Evolutionary conservation across 2,329 filamentous ascomycete species (phyloP).

Genomic region (Ascochyta rabiei): DNA sequence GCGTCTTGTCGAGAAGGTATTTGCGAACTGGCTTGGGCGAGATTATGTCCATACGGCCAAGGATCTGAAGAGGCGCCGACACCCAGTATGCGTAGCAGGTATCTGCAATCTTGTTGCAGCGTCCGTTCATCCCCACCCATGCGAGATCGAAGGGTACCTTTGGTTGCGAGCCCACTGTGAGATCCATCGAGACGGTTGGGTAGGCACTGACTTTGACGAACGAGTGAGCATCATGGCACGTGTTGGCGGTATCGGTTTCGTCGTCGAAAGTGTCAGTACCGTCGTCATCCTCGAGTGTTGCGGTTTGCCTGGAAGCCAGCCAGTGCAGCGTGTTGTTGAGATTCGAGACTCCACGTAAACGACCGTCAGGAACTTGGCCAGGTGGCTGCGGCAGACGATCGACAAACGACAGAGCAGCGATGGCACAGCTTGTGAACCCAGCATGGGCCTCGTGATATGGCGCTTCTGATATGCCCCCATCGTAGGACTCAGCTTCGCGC

Average conservation of each 20-base stretch:
- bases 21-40: constrained; percentile 66
- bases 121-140: constrained; percentile 83
- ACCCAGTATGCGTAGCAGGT: constrained; percentile 98
- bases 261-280: constrained; percentile 46
- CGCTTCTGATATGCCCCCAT: constrained; percentile 81
- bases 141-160: constrained; percentile 63
- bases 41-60: constrained; percentile 60
- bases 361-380: constrained; percentile 31
- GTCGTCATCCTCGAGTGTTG: constrained; percentile 52
- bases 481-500: constrained; percentile 72
- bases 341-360: constrained; percentile 45
- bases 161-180: constrained; percentile 58
- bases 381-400: constrained; percentile 58
- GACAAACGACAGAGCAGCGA: constrained; percentile 79
- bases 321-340: constrained; percentile 51
- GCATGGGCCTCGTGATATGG: constrained; percentile 84
- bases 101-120: constrained; percentile 88
- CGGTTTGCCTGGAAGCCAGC: constrained; percentile 56
- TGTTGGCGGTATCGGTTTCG: constrained; percentile 48
- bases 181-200: constrained; percentile 33
- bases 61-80: constrained; percentile 61
- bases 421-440: constrained; percentile 88
- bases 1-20: constrained; percentile 84
- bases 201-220: constrained; percentile 44
- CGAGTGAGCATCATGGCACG: constrained; percentile 49